Base-by-base conservation (phyloP, 352 stramenopile genomes). In the Phytopythium kandeliae region DNA sequence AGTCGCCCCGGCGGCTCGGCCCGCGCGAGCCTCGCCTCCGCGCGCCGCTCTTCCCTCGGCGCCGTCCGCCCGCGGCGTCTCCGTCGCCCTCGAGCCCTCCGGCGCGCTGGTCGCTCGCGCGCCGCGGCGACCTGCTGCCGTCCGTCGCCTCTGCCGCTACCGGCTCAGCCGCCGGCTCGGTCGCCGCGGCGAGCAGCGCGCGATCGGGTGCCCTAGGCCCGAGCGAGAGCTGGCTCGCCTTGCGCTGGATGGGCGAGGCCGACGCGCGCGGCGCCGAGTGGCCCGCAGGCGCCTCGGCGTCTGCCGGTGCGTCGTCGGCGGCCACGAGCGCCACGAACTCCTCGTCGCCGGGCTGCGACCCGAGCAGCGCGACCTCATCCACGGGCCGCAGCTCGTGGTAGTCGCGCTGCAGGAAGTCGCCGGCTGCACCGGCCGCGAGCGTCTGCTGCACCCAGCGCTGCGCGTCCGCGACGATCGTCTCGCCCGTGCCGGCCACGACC, bases 381-480 rank as follows among this genome's bases (percentile, higher is more conserved):
- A 92, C 62, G 3, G 62, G 54, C 42, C 82, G 73, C 22, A 89
- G 59, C 44, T 80, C 70, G 41, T 84, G 62, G 33, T 83, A 86
- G 17, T 89, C 81, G 21, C 78, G 60, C 53, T 92, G 79, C 36
- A 89, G 62, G 54, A 84, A 89, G 13, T 60, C 40, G 13, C 61
- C 61, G 19, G 74, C 52, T 4, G 54, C 63, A 17, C 83, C 72
- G 4, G 45, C 60, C 12, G 64, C 55, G 4, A 83, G 31, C 4
- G 74, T 80, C 4, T 58, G 50, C n/a, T 71, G 54, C n/a, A 92
- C 72, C 77, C 76, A 92, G 25, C 62, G 62, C 47, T 86, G 74
- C 4, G 81, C 81, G 22, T 86, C 71, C 37, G 83, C 59, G 28
- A 90, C 77, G 16, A 90, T 86, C 4, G 63, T 59, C 1, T 81